Evolutionary conservation across 2,329 filamentous ascomycete genomes (phyloP), one percentile per base, ranked within the genome.

Genomic region (Ascocoryne sarcoides): DNA sequence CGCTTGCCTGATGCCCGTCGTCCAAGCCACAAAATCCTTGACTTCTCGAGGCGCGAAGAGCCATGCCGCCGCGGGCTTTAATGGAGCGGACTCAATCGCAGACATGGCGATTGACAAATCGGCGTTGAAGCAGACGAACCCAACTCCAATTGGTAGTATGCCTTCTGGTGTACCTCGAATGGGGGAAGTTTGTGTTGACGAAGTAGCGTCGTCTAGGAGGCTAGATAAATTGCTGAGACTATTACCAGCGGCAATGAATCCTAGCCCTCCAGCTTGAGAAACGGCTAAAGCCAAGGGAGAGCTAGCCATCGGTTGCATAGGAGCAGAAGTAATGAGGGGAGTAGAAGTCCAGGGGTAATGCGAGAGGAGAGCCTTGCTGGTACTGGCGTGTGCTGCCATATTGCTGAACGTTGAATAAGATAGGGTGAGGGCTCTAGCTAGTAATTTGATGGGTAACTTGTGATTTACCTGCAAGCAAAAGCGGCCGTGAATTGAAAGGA

Each of bases 221-320:
- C 35, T 15, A 16, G 45, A 39, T 32, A 58, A 46, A 18, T 37
- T 43, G 12, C 44, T 41, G 17, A 46, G 14, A 15, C 61, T 63
- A 2, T 48, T 56, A 52, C 62, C 54, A 1, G 62, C 62, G 2
- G 63, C 68, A 33, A 70, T 61, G 49, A 70, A 70, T 9, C 68
- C 73, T 1, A 73, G 45, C 3, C 70, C 70, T 4, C 70, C 69
- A 21, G 73, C 71, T 50, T 61, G 62, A 2, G 73, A 77, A 10
- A 84, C 70, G 32, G 76, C 70, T 21, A 77, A 63, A 2, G 79
- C 76, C 3, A 86, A 68, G 0, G 62, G 50, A 55, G 68, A 45
- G 57, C 70, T 54, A 59, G 68, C 50, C 69, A 85, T 75, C 26
- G 77, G 66, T 33, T 79, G 73, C 82, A 88, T 86, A 0, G 83